phyloP scores from a whole-genome alignment of 257 asterid species.

The Handroanthus guayacan region DNA sequence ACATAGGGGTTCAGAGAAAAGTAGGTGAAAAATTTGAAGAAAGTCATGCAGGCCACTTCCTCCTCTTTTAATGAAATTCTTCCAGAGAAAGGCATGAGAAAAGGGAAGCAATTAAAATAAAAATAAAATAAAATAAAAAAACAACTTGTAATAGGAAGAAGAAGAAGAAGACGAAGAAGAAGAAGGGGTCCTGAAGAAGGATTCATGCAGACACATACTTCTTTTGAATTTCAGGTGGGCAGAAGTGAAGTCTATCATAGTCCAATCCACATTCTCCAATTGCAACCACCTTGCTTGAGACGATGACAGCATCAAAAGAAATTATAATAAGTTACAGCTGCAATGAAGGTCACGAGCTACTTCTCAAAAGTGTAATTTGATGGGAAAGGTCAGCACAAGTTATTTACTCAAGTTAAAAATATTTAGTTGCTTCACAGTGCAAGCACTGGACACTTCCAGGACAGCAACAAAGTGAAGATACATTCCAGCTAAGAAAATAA shows the following conservation, averaged over 20 bases:
- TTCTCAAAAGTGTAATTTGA: slow-evolving; percentile 19
- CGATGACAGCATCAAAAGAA: slow-evolving; percentile 30
- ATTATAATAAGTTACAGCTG: slow-evolving; percentile 30
- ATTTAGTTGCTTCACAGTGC: not conserved
- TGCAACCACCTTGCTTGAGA: slow-evolving; percentile 91
- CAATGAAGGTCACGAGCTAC: slow-evolving; percentile 19
- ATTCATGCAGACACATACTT: slow-evolving; percentile 62
- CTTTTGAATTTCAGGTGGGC: slow-evolving; percentile 82
- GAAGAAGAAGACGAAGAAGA: not conserved
- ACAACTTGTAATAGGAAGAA: too few species aligned
- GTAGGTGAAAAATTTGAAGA: not conserved
- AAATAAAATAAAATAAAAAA: too few species aligned
- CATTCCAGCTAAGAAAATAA: slow-evolving; percentile 26
- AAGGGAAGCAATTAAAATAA: too few species aligned
- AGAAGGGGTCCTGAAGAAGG: not conserved
- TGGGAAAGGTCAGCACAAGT: not conserved
- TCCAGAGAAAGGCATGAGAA: slow-evolving; percentile 6
- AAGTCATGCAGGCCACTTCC: not conserved
- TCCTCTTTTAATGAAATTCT: slow-evolving; percentile 12
- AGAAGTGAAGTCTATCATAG: slow-evolving; percentile 93
- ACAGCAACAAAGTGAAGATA: not conserved
- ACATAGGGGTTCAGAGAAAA: slow-evolving; percentile 26
- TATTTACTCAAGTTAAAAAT: slow-evolving; percentile 4
- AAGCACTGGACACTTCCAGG: slow-evolving; percentile 18
- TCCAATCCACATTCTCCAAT: slow-evolving; percentile 99